phyloP scores from a whole-genome alignment of 495 filamentous ascomycete species.

The Acidomyces sp. region DNA sequence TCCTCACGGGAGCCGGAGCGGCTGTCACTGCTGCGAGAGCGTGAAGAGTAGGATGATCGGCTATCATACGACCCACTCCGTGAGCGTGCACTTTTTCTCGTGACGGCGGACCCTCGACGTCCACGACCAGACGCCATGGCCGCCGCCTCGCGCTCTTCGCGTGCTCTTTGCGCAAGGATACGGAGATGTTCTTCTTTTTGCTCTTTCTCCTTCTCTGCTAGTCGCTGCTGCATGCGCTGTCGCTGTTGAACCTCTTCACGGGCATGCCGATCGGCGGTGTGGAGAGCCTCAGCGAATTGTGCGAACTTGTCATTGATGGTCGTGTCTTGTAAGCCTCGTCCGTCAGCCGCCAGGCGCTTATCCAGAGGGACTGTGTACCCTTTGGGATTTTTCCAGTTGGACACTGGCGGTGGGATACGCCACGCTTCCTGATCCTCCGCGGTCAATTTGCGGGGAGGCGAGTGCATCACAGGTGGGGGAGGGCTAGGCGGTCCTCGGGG shows the following conservation, averaged over 20 bases:
- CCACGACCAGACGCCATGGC: too few relatives aligned
- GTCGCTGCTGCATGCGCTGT: constrained; percentile 85
- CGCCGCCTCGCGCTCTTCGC: constrained; percentile 55
- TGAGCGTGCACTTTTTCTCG: constrained; percentile 28
- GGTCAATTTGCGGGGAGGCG: constrained; percentile 85
- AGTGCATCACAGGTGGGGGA: constrained; percentile 89
- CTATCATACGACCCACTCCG: constrained; percentile 27
- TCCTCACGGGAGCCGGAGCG: constrained; percentile 34
- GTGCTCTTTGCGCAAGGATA: constrained; percentile 76
- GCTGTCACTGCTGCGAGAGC: constrained; percentile 35
- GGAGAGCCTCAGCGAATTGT: constrained; percentile 85
- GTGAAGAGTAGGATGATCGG: constrained; percentile 23
- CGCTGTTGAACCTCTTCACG: constrained; percentile 89
- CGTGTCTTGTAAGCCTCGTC: constrained; percentile 82
- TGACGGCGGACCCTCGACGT: constrained; percentile 2
- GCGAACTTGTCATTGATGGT: constrained; percentile 99
- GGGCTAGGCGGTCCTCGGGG: constrained; percentile 86
- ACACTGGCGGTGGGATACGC: constrained; percentile 88
- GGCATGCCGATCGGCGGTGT: constrained; percentile 87
- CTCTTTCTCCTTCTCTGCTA: constrained; percentile 91
- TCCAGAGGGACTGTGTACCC: constrained; percentile 95
- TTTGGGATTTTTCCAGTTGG: constrained; percentile 99
- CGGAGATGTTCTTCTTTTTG: constrained; percentile 91
- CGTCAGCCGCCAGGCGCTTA: constrained; percentile 93
- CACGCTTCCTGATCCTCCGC: constrained; percentile 95